A percentile compares a stretch with the other conserved stretches of the same genome.
Evolutionary conservation across 2,329 filamentous ascomycete species (phyloP).

Genomic region (Fusarium kyushuense): DNA sequence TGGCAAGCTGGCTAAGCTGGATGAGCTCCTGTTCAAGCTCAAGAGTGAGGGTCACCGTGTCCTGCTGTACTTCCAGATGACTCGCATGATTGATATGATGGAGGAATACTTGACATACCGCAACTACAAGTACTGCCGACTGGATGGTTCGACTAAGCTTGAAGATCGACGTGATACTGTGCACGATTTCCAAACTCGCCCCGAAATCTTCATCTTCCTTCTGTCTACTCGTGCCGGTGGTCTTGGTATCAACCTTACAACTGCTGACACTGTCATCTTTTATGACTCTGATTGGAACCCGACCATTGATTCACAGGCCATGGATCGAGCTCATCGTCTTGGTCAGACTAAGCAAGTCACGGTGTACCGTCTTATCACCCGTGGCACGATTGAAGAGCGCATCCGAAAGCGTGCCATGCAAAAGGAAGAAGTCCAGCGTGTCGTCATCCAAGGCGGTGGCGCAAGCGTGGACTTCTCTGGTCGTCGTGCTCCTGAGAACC

Average conservation of each 20-base stretch:
- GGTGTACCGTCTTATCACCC: conserved; percentile 96
- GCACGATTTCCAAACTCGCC: conserved; percentile 92
- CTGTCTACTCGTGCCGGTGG: conserved; percentile 96
- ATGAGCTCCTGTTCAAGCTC: conserved; percentile 86
- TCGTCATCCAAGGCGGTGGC: conserved; percentile 93
- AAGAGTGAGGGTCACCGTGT: conserved; percentile 95
- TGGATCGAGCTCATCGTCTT: conserved; percentile 98
- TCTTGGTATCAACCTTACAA: conserved; percentile 96
- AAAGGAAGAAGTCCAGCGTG: conserved; percentile 98
- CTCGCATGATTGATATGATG: conserved; percentile 99
- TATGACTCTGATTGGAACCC: conserved; percentile 99
- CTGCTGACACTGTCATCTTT: conserved; percentile 98
- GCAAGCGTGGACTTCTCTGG: conserved; percentile 97
- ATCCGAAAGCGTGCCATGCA: conserved; percentile 97
- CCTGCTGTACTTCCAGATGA: conserved; percentile 99
- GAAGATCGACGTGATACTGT: conserved; percentile 98
- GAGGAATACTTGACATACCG: conserved; percentile 98
- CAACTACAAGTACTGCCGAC: conserved; percentile 97
- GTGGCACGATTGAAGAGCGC: conserved; percentile 96
- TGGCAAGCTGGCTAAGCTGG: conserved; percentile 92
- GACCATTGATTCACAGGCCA: conserved; percentile 97
- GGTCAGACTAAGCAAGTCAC: conserved; percentile 96
- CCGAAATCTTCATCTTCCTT: conserved; percentile 97
- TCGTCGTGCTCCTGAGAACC: conserved; percentile 85
- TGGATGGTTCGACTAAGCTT: conserved; percentile 96